Evolutionary conservation across 345 rosid species (phyloP).

Genomic region (Pistacia atlantica): DNA sequence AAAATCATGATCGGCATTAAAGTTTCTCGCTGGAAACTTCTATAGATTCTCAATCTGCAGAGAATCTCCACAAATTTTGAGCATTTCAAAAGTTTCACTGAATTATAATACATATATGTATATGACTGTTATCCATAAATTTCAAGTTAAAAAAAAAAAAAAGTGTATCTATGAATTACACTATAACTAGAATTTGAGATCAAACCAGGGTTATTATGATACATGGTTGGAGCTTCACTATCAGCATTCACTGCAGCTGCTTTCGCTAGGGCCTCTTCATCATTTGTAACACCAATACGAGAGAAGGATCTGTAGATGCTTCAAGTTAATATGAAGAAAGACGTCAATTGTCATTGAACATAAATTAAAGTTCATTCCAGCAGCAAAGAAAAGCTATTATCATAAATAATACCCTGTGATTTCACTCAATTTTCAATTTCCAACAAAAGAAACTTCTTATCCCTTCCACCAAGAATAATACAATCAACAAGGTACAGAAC

Average conservation of each 20-base stretch:
- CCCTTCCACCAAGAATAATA: background rate
- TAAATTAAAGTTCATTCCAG: background rate
- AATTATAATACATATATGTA: background rate
- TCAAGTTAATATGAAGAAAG: slow-evolving; percentile 5
- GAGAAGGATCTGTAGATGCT: slow-evolving; percentile 43
- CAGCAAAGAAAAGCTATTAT: background rate
- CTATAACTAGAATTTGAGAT: slow-evolving; percentile 21
- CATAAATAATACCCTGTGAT: background rate
- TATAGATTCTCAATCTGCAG: background rate
- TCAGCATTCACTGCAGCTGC: slow-evolving; percentile 66
- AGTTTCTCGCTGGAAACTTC: background rate
- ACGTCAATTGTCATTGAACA: slow-evolving; percentile 8
- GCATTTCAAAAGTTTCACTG: background rate
- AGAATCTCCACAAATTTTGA: background rate
- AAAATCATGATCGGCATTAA: background rate
- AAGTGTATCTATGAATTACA: slow-evolving; percentile 16
- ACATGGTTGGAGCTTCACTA: slow-evolving; percentile 87
- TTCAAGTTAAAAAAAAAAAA: background rate
- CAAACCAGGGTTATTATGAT: slow-evolving; percentile 36
- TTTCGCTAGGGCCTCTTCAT: slow-evolving; percentile 84
- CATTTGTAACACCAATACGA: slow-evolving; percentile 49
- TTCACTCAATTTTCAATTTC: background rate
- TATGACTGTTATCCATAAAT: background rate
- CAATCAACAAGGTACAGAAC: background rate
- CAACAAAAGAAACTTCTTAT: background rate